Evolutionary conservation across 2,329 filamentous ascomycete genomes (phyloP).

Genomic region (Aciculosporium take): DNA sequence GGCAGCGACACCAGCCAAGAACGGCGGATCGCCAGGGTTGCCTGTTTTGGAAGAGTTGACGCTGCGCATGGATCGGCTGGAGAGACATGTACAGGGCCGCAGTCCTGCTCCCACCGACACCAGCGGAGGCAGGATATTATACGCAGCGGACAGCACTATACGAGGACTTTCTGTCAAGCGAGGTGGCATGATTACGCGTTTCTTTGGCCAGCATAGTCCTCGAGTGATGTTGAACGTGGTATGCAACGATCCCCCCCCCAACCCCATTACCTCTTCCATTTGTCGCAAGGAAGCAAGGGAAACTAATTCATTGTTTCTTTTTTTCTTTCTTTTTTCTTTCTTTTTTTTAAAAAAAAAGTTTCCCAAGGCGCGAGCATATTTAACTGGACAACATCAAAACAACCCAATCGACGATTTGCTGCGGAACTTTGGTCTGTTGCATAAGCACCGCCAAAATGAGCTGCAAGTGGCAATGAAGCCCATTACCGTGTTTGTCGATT

Average conservation of each 20-base stretch:
- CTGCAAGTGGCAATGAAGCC: constrained; percentile 32
- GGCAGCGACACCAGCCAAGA: constrained; percentile 14
- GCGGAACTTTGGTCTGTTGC: constrained; percentile 29
- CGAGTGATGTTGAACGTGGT: constrained; percentile 40
- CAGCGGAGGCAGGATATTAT: constrained; percentile 17
- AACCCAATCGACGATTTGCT: constrained; percentile 27
- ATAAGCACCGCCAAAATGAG: constrained; percentile 33
- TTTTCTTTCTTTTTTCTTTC: neutral
- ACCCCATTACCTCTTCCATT: too few relatives aligned
- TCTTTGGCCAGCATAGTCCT: constrained; percentile 38
- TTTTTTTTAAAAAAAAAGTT: too few relatives aligned
- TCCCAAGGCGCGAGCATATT: constrained; percentile 7
- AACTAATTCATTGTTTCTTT: neutral
- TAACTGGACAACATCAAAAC: constrained; percentile 2
- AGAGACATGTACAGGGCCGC: constrained; percentile 32
- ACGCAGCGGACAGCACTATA: constrained; percentile 30
- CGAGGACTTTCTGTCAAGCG: constrained; percentile 35
- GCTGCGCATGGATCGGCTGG: constrained; percentile 37
- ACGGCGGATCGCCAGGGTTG: constrained; percentile 18
- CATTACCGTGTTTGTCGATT: constrained; percentile 42
- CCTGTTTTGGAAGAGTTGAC: constrained; percentile 33
- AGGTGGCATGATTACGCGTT: constrained; percentile 31
- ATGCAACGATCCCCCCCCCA: constrained; percentile 14
- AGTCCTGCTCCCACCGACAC: constrained; percentile 25
- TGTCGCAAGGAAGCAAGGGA: neutral